Evolutionary conservation across 768 basidiomycete species (phyloP).

Genomic region (Boletus subcaerulescens): DNA sequence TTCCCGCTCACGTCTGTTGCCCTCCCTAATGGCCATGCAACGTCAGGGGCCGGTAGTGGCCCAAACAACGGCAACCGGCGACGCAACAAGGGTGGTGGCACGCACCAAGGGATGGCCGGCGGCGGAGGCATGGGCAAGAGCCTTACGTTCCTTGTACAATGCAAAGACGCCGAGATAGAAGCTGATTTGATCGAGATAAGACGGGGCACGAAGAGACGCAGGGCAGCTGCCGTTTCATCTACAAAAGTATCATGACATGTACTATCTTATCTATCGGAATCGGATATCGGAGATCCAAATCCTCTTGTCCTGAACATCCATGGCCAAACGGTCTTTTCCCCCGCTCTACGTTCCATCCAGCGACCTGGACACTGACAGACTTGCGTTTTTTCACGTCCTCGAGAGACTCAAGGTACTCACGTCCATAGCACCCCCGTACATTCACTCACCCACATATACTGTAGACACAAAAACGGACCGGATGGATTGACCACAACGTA

Average conservation of each 20-base stretch:
- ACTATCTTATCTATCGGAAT: slow-evolving; percentile 31
- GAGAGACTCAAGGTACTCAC: slow-evolving; percentile 79
- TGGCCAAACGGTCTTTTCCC: slow-evolving; percentile 45
- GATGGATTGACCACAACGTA: slow-evolving; percentile 81
- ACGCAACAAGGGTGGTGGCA: slow-evolving; percentile 51
- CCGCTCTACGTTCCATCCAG: slow-evolving; percentile 57
- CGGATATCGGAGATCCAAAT: slow-evolving; percentile 21
- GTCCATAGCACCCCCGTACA: neutral
- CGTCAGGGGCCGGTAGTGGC: slow-evolving; percentile 35
- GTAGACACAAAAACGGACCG: slow-evolving; percentile 92
- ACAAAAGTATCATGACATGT: slow-evolving; percentile 28
- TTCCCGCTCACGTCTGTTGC: slow-evolving; percentile 61
- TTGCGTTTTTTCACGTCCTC: slow-evolving; percentile 88
- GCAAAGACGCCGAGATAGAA: slow-evolving; percentile 72
- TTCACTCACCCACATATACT: neutral
- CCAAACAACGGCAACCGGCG: slow-evolving; percentile 40
- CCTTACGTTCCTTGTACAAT: slow-evolving; percentile 48
- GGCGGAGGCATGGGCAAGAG: slow-evolving; percentile 76
- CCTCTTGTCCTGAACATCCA: slow-evolving; percentile 1
- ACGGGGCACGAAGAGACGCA: slow-evolving; percentile 61
- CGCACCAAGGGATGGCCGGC: slow-evolving; percentile 52
- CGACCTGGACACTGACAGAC: slow-evolving; percentile 57
- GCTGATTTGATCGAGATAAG: slow-evolving; percentile 76
- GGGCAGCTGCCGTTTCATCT: slow-evolving; percentile 31
- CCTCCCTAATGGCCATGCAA: slow-evolving; percentile 35